These are phyloP conservation scores for Asterionellopsis glacialis DNA, from an alignment of 108 stramenopile genomes.

Conservation along the genomic window DNA sequence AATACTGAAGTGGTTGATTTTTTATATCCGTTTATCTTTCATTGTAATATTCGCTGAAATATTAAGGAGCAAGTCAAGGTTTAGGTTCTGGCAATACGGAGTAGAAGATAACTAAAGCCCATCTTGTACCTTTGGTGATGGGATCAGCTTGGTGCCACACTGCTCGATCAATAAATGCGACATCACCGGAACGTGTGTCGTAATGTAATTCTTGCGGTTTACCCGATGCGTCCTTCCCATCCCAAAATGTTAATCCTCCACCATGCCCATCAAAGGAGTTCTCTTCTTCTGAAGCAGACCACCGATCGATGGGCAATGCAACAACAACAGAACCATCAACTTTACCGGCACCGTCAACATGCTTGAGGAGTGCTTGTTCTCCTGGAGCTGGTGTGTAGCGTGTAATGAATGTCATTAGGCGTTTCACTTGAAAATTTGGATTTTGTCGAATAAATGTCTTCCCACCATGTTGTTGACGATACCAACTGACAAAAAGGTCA, in stretches of 20 bases:
- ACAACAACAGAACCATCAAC: conserved; percentile 84
- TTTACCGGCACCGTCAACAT: conserved; percentile 88
- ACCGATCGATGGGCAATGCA: conserved; percentile 83
- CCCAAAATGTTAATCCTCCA: conserved; percentile 87
- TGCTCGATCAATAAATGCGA: conserved; percentile 82
- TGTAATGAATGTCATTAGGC: conserved; percentile 90
- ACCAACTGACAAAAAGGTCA: conserved; percentile 69
- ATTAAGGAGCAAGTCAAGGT: too few relatives aligned
- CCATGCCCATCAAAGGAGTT: conserved; percentile 78
- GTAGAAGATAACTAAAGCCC: conserved; percentile 90
- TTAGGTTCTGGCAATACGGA: conserved; percentile 26
- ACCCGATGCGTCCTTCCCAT: conserved; percentile 45
- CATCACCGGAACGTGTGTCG: conserved; percentile 78
- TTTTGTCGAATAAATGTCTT: conserved; percentile 31
- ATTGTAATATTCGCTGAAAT: too few relatives aligned
- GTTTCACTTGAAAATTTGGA: conserved; percentile 28
- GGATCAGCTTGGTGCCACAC: conserved; percentile 88
- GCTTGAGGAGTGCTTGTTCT: conserved; percentile 85
- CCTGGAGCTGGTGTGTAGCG: conserved; percentile 82
- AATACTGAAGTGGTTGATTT: too few relatives aligned
- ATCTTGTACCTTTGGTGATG: conserved; percentile 84
- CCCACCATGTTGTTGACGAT: conserved; percentile 79
- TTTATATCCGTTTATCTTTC: too few relatives aligned
- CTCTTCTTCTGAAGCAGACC: conserved; percentile 58
- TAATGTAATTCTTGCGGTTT: conserved; percentile 68